These are phyloP conservation scores for Euphorbia celastroides DNA, from an alignment of 441 rosid genomes.

Conservation along the genomic window DNA sequence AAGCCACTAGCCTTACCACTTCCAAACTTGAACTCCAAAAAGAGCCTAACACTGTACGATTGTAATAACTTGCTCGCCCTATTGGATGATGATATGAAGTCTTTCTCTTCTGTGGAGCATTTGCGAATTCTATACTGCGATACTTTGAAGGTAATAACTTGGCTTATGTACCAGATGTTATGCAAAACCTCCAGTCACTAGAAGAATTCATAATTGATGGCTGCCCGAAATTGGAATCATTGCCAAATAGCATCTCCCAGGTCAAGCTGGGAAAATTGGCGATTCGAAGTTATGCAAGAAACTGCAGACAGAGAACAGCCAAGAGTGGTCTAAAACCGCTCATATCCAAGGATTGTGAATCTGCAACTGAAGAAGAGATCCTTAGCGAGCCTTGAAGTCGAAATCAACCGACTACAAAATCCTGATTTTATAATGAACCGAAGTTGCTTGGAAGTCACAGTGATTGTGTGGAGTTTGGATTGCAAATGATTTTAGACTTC, in stretches of 20 bases:
- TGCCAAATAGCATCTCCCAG: constrained; percentile 8
- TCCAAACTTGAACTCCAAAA: not conserved
- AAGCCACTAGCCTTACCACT: not conserved
- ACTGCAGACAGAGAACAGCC: not conserved
- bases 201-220: constrained; percentile 9
- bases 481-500: no score
- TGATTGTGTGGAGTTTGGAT: no score
- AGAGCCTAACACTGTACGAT: constrained; percentile 7
- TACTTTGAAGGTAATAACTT: not conserved
- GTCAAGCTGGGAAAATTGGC: constrained; percentile 2
- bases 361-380: constrained; percentile 4
- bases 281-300: constrained; percentile 3
- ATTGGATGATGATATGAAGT: not conserved
- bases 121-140: constrained; percentile 17
- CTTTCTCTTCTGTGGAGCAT: constrained; percentile 10
- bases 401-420: no score
- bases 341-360: constrained; percentile 8
- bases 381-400: not conserved
- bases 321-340: constrained; percentile 10
- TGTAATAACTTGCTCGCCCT: constrained; percentile 5
- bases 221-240: constrained; percentile 9
- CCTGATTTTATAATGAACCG: no score
- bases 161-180: not conserved
- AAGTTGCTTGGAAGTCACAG: no score
- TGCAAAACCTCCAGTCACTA: constrained; percentile 1